Base-by-base conservation (phyloP, 2,329 filamentous ascomycete genomes). In the Peltaster fructicola region DNA sequence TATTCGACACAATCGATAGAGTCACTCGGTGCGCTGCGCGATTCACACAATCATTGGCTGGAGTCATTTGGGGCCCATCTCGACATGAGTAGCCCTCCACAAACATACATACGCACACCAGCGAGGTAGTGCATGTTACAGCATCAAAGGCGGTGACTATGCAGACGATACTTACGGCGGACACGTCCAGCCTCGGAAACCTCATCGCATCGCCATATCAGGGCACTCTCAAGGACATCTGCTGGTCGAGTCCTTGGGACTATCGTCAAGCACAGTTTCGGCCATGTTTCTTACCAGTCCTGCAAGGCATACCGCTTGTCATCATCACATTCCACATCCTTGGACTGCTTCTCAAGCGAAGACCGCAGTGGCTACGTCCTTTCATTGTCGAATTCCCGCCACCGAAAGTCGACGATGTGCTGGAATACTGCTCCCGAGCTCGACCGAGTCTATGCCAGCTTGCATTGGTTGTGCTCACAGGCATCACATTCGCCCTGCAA, bases 281-380 rank as follows among this genome's bases (percentile, higher is more conserved):
- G 8, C 36, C 40, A 31, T 58, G 54, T 32, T 54, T 54, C 34
- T 31, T 51, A 4, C 53, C 53, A 6, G 42, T 50, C 22, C 33
- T 57, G 8, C 41, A 47, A n/a, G 38, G 40, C 8, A 23, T 55
- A 11, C 54, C 54, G 19, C 17, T 52, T 10, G 33, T 57, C n/a
- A 32, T 56, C 2, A 23, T 55, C n/a, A n/a, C n/a, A n/a, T 35
- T 34, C 6, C 50, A 54, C 30, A 34, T 43, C 4, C 17, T 55
- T 3, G 33, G 41, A 14, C 24, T 51, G 3, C 30, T 51, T 3
- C 31, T 39, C n/a, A 27, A 33, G 4, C 48, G 45, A 38, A 47
- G 51, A 20, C 58, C 65, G 16, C 44, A 37, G 46, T 70, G 66
- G 65, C 54, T 53, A 11, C 50, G 39, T 23, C 51, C 61, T 4